These are phyloP conservation scores for Conticribra guillardii DNA, from an alignment of 108 stramenopile genomes.

Conservation along the genomic window DNA sequence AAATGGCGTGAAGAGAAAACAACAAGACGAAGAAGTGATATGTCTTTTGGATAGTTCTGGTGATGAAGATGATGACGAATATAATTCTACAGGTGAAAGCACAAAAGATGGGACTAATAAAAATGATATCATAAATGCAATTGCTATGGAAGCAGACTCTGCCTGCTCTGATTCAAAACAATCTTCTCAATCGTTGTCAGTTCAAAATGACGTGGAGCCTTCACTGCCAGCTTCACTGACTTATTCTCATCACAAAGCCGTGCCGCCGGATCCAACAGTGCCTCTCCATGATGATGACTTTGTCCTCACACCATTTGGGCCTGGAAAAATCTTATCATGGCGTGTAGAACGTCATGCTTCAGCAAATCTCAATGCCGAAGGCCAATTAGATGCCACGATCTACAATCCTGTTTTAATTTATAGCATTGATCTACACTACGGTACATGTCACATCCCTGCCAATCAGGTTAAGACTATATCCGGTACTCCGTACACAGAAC, in stretches of 20 bases:
- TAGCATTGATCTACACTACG: constrained; percentile 35
- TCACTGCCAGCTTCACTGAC: not conserved
- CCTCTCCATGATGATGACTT: constrained; percentile 35
- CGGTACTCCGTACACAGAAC: constrained; percentile 23
- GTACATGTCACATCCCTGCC: constrained; percentile 33
- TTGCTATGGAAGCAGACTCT: not conserved
- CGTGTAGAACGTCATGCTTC: constrained; percentile 34
- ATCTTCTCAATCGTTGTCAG: not conserved
- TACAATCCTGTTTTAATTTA: constrained; percentile 31
- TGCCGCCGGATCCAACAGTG: constrained; percentile 26
- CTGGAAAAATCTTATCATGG: constrained; percentile 31
- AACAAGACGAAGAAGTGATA: constrained; percentile 9
- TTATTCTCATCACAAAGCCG: too few relatives aligned
- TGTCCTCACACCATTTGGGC: constrained; percentile 39
- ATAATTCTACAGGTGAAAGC: too few relatives aligned
- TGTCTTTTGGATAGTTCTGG: constrained; percentile 41
- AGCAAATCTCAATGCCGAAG: not conserved
- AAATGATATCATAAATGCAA: not conserved
- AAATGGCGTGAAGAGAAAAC: not conserved
- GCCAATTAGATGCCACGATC: constrained; percentile 10
- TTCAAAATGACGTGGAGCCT: not conserved
- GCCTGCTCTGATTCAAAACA: not conserved
- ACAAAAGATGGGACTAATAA: too few relatives aligned
- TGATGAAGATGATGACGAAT: constrained; percentile 40
- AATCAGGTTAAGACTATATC: constrained; percentile 25